These are phyloP conservation scores for Alternaria solani DNA, from an alignment of 2,329 filamentous ascomycete species.

Conservation along the genomic window DNA sequence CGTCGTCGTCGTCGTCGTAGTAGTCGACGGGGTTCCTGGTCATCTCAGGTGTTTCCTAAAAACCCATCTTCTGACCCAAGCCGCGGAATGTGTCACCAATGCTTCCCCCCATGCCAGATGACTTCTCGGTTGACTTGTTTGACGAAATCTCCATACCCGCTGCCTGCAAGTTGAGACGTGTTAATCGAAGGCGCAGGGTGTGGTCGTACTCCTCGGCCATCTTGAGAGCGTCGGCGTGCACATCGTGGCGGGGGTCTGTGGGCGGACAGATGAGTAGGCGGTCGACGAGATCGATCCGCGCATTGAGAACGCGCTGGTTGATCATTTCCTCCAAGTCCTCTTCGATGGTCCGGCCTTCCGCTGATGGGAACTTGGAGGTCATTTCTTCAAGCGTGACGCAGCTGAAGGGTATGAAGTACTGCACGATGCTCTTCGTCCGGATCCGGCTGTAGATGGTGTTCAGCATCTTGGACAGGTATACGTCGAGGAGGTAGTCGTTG, in stretches of 20 bases:
- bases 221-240: conserved; percentile 74
- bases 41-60: conserved; percentile 21
- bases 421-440: conserved; percentile 88
- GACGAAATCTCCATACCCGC: conserved; percentile 74
- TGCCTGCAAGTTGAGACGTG: conserved; percentile 77
- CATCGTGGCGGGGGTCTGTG: conserved; percentile 69
- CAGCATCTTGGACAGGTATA: conserved; percentile 82
- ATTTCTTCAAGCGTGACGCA: conserved; percentile 83
- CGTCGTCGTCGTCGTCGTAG: too few species aligned
- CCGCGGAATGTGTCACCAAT: conserved; percentile 39
- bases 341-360: conserved; percentile 62
- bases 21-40: too few species aligned
- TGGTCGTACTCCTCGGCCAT: conserved; percentile 76
- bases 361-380: conserved; percentile 75
- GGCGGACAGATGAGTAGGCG: conserved; percentile 77
- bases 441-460: conserved; percentile 74
- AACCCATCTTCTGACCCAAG: conserved; percentile 42
- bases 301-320: conserved; percentile 72
- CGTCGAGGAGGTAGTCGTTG: conserved; percentile 87
- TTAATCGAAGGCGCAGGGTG: conserved; percentile 77
- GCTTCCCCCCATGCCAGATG: conserved; percentile 26
- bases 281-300: conserved; percentile 85
- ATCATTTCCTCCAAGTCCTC: conserved; percentile 83
- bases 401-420: conserved; percentile 91
- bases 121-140: conserved; percentile 34